These are phyloP conservation scores for Avicennia marina DNA, from an alignment of 257 asterid genomes.

Conservation along the genomic window DNA sequence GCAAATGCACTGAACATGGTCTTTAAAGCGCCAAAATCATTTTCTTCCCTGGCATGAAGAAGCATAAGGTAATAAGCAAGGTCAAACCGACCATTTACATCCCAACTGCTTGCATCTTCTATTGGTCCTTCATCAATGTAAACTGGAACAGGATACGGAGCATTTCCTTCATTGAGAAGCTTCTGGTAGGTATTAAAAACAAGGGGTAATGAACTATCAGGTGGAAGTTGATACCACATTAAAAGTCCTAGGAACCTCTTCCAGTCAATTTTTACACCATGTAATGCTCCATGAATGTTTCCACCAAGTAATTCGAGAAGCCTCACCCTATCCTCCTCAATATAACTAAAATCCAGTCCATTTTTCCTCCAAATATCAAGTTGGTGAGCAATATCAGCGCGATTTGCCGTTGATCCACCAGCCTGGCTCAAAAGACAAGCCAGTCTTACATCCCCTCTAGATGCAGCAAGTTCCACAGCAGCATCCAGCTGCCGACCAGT, in stretches of 20 bases:
- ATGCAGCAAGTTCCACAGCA: conserved; percentile 92
- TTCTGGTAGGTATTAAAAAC: conserved; percentile 74
- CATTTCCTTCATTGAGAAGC: conserved; percentile 78
- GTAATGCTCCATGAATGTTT: conserved; percentile 68
- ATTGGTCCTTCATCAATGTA: conserved; percentile 84
- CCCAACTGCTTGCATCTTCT: conserved; percentile 45
- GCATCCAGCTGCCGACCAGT: conserved; percentile 90
- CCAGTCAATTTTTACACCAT: conserved; percentile 82
- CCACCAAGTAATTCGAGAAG: conserved; percentile 91
- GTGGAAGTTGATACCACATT: conserved; percentile 96
- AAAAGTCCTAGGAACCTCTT: conserved; percentile 88
- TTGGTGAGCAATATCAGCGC: conserved; percentile 67
- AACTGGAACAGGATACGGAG: conserved; percentile 91
- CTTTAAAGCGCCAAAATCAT: conserved; percentile 64
- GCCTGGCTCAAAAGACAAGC: conserved; percentile 92
- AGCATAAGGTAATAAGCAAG: conserved; percentile 91
- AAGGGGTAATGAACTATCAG: conserved; percentile 71
- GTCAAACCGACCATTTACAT: conserved; percentile 58
- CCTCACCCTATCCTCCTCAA: conserved; percentile 75
- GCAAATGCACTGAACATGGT: conserved; percentile 93
- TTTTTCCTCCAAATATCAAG: conserved; percentile 86
- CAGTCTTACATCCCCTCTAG: conserved; percentile 94
- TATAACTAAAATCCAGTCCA: conserved; percentile 85
- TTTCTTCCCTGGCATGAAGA: conserved; percentile 86
- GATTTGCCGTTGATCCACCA: conserved; percentile 68